Evolutionary conservation across 805 yeast genomes (phyloP).

Genomic region (Cyberlindnera meyerae): DNA sequence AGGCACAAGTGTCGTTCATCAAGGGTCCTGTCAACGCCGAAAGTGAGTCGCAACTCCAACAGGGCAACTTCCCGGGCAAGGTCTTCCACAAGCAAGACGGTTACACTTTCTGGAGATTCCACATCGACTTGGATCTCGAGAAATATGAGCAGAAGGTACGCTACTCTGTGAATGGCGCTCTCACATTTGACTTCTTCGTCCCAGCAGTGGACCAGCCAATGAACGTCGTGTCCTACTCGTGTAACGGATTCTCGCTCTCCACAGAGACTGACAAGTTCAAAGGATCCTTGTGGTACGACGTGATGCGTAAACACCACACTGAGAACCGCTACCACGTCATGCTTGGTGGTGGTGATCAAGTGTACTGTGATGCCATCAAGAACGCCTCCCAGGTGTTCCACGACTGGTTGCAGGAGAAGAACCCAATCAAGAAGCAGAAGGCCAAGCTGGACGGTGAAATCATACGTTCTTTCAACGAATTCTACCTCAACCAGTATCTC

Average conservation of each 20-base stretch:
- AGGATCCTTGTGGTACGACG: slow-evolving; percentile 85
- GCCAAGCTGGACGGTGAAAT: slow-evolving; percentile 45
- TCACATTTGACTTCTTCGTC: slow-evolving; percentile 59
- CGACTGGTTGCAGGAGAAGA: slow-evolving; percentile 59
- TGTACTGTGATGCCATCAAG: slow-evolving; percentile 82
- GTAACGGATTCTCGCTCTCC: slow-evolving; percentile 83
- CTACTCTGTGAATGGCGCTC: slow-evolving; percentile 51
- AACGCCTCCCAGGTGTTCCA: slow-evolving; percentile 45
- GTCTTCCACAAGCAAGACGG: slow-evolving; percentile 41
- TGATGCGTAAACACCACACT: slow-evolving; percentile 56
- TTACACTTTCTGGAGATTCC: slow-evolving; percentile 62
- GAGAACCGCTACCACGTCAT: slow-evolving; percentile 77
- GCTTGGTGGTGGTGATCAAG: slow-evolving; percentile 97
- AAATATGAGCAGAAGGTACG: slow-evolving; percentile 55
- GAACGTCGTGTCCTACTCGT: slow-evolving; percentile 80
- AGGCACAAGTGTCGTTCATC: slow-evolving; percentile 23
- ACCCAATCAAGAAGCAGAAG: slow-evolving; percentile 40
- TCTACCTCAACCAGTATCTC: slow-evolving; percentile 68
- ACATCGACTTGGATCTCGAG: slow-evolving; percentile 44
- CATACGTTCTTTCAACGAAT: slow-evolving; percentile 51
- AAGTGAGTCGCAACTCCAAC: slow-evolving; percentile 8
- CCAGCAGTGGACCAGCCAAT: slow-evolving; percentile 64
- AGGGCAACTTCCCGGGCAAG: slow-evolving; percentile 45
- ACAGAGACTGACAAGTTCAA: slow-evolving; percentile 63
- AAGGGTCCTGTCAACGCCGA: slow-evolving; percentile 27